Evolutionary conservation across 75 land plant species (phyloP).

Genomic region (Cryptomeria japonica): DNA sequence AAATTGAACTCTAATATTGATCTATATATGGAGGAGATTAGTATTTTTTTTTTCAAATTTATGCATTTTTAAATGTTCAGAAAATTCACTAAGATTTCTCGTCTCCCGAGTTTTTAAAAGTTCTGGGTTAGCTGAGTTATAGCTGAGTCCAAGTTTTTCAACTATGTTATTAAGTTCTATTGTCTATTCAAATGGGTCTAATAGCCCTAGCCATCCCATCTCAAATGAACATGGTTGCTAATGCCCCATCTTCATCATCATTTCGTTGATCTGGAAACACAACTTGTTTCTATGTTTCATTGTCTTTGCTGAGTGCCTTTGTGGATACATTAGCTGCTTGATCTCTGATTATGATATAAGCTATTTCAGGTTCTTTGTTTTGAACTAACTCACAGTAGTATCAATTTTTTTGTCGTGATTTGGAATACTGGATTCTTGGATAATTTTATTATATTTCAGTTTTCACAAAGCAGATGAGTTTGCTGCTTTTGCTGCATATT

Average conservation of each 20-base stretch:
- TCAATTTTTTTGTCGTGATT: too few relatives aligned
- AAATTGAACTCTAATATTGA: too few relatives aligned
- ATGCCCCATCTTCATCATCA: neutral
- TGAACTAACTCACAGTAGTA: neutral
- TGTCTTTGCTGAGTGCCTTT: neutral
- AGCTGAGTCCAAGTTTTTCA: too few relatives aligned
- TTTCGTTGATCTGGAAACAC: neutral
- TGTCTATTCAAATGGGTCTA: neutral
- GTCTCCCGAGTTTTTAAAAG: too few relatives aligned
- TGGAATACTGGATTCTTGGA: neutral
- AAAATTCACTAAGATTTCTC: too few relatives aligned
- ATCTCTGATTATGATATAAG: neutral
- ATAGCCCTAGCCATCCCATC: too few relatives aligned
- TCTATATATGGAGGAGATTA: too few relatives aligned
- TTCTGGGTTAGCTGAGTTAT: too few relatives aligned
- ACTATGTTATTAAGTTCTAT: too few relatives aligned
- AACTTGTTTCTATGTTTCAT: neutral
- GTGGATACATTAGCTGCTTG: neutral
- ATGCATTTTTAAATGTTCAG: too few relatives aligned
- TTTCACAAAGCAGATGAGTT: neutral
- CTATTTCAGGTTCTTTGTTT: neutral
- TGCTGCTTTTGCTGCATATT: neutral
- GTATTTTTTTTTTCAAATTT: too few relatives aligned
- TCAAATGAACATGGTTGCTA: neutral
- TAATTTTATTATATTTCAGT: too few relatives aligned